Evolutionary conservation across 2,329 filamentous ascomycete species (phyloP).

Genomic region (Periconia sp.): DNA sequence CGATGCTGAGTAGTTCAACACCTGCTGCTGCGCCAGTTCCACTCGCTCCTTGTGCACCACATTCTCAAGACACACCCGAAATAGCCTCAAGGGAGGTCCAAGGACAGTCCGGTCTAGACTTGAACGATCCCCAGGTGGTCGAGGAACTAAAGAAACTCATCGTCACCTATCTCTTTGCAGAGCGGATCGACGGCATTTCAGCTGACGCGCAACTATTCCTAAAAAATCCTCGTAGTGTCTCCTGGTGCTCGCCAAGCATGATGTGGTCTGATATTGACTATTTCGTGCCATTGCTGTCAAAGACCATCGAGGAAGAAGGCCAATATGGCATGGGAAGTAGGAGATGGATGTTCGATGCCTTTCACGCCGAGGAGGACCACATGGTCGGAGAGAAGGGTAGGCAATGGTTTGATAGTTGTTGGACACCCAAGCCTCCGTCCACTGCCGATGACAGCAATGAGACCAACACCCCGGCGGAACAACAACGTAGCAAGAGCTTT

Average conservation of each 20-base stretch:
- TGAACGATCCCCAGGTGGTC: slow-evolving; percentile 26
- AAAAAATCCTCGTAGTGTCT: slow-evolving; percentile 24
- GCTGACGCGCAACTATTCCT: slow-evolving; percentile 35
- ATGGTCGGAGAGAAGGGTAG: slow-evolving; percentile 36
- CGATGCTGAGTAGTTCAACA: slow-evolving; percentile 10
- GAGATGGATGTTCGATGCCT: slow-evolving; percentile 30
- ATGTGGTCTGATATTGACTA: slow-evolving; percentile 34
- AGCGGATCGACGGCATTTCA: slow-evolving; percentile 32
- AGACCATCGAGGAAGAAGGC: slow-evolving; percentile 21
- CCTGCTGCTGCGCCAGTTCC: slow-evolving; percentile 18
- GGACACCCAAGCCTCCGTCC: slow-evolving; percentile 17
- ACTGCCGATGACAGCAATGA: not conserved
- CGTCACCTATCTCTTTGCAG: slow-evolving; percentile 31
- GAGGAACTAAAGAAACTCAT: slow-evolving; percentile 30
- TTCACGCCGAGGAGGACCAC: slow-evolving; percentile 34
- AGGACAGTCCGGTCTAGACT: slow-evolving; percentile 6
- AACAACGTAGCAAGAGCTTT: slow-evolving; percentile 16
- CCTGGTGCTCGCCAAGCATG: slow-evolving; percentile 25
- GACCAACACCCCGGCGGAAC: not conserved
- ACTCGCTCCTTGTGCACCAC: slow-evolving; percentile 10
- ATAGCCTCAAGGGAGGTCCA: too few species aligned
- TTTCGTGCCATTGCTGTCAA: slow-evolving; percentile 29
- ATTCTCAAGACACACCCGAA: not conserved
- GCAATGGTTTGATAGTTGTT: slow-evolving; percentile 35
- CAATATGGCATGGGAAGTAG: slow-evolving; percentile 6